Conservation (phyloP, 441 rosid genomes). For the Erysimum cheiri region DNA sequence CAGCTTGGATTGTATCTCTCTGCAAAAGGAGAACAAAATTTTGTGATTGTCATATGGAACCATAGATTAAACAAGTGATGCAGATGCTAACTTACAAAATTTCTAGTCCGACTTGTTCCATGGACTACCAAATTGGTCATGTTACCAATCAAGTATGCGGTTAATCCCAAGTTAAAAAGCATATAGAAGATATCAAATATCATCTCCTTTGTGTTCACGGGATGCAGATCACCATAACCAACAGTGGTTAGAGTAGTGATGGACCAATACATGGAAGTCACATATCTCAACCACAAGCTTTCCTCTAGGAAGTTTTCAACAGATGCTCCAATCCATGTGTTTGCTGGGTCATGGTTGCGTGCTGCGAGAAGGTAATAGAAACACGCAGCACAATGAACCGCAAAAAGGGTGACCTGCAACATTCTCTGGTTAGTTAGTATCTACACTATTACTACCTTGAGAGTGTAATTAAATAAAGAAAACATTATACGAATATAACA, state of each 20-base stretch:
- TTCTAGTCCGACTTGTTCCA: conserved; percentile 84
- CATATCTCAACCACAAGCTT: conserved; percentile 72
- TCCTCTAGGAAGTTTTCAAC: conserved; percentile 50
- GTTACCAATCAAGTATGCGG: conserved; percentile 86
- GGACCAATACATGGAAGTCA: conserved; percentile 90
- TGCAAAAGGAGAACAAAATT: conserved; percentile 35
- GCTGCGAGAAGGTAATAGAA: conserved; percentile 86
- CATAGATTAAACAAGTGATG: conserved; percentile 7
- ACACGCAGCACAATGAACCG: conserved; percentile 83
- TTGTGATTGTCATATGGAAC: background rate
- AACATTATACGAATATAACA: background rate
- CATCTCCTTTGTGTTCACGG: conserved; percentile 84
- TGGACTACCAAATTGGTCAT: conserved; percentile 95
- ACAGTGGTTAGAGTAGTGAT: conserved; percentile 85
- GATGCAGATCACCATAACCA: conserved; percentile 92
- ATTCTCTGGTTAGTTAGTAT: conserved; percentile 19
- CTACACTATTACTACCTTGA: conserved; percentile 4
- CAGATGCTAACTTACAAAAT: conserved; percentile 61
- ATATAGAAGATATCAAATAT: conserved; percentile 78
- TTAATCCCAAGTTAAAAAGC: conserved; percentile 84
- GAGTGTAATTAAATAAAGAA: background rate
- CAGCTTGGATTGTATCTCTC: conserved; percentile 94
- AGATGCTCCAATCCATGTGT: conserved; percentile 73
- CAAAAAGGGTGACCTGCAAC: conserved; percentile 79
- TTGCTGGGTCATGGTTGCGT: conserved; percentile 53